A percentile compares a stretch with the other conserved stretches of the same genome.
Conservation (phyloP, 1,284 basidiomycete species). For the Taiwanofungus camphoratus region DNA sequence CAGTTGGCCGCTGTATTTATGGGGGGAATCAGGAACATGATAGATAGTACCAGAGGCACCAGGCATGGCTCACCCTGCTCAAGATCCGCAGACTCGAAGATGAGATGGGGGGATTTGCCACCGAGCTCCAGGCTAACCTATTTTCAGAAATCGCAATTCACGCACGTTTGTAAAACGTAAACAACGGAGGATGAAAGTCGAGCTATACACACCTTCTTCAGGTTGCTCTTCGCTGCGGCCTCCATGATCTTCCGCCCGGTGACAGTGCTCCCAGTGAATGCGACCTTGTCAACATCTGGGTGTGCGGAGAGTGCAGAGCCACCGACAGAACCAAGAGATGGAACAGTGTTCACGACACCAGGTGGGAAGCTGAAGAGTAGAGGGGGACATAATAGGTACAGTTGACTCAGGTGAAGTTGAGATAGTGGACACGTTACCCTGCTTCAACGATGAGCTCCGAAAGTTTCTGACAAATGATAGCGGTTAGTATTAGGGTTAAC, state of each 20-base stretch:
- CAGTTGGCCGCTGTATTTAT: constrained; percentile 65
- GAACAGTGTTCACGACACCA: constrained; percentile 88
- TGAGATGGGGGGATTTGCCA: constrained; percentile 89
- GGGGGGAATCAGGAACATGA: neutral
- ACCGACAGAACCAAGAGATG: constrained; percentile 77
- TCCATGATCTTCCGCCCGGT: constrained; percentile 93
- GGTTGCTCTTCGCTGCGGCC: constrained; percentile 88
- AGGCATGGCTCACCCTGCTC: constrained; percentile 67
- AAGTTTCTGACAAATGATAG: constrained; percentile 50
- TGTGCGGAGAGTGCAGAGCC: constrained; percentile 81
- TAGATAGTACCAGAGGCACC: neutral
- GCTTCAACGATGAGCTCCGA: constrained; percentile 59
- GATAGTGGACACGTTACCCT: constrained; percentile 11
- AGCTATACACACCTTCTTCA: constrained; percentile 63
- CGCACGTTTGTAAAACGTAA: neutral
- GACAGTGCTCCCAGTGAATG: constrained; percentile 78
- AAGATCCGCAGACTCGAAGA: constrained; percentile 78
- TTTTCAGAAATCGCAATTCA: neutral
- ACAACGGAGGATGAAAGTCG: neutral
- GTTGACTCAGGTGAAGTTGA: neutral
- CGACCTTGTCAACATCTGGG: constrained; percentile 78
- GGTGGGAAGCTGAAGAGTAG: constrained; percentile 68
- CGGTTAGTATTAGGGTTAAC: constrained; percentile 4
- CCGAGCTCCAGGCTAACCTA: constrained; percentile 91
- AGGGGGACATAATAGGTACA: constrained; percentile 4